Base-by-base conservation (phyloP, 140 eudicot genomes). In the Erigeron philadelphicus region DNA sequence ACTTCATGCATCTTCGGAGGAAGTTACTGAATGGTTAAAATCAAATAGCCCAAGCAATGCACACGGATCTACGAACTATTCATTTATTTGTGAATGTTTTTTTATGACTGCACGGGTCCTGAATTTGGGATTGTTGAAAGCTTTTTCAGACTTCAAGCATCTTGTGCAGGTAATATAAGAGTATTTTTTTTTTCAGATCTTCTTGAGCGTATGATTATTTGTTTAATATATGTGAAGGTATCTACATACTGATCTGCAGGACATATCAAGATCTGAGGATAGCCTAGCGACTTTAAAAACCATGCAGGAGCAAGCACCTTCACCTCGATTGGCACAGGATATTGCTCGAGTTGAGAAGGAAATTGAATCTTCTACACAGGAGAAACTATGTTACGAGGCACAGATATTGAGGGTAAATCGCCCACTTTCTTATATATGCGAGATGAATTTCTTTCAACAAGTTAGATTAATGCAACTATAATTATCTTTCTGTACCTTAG, bases 21-120 rank as follows among this genome's bases (percentile, higher is more conserved):
- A 92, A 84, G 90, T 92, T 72, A 63, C 88, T 53, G 90, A 81
- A 64, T 92, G 89, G 86, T 65, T 86, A 48, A 76, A 62, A 9
- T 72, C 68, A 68, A 75, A 54, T 54, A 74, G 75, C 66, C 74
- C 80, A 53, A 68, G 62, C 5, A 55, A 49, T 9, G 55, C 83
- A 61, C 70, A 53, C 40, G 87, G 70, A 65, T 63, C 80, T 45
- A 75, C 85, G 42, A 88, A 73, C 71, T 92, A 81, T 75, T 76
- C 95, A 15, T 92, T 92, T 69, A 92, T 92, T 38, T 86, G 96
- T 76, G 98, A 92, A 84, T 92, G 98, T 81, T 92, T 92, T 87
- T 92, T 88, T 76, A 92, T 92, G 98, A 92, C 98, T 61, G 96
- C 98, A 50, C 81, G 98, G 77, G 95, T 89, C 48, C 95, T 92